A percentile compares a stretch with the other conserved stretches of the same genome.
Conservation (phyloP, 768 basidiomycete species). For the Pleurotus giganteus region DNA sequence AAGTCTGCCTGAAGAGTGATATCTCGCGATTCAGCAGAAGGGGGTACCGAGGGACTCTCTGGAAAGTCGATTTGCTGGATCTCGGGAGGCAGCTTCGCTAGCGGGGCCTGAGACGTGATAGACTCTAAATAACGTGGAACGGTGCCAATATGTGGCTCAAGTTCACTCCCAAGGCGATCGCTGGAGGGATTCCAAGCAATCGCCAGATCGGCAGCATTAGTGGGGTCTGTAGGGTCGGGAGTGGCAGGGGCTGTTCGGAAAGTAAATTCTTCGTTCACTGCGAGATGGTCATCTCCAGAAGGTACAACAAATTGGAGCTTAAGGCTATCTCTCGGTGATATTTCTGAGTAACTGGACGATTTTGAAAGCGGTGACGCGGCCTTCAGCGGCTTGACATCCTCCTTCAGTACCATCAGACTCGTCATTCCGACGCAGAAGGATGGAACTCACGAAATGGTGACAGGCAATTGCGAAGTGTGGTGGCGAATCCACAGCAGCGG, state of each 20-base stretch:
- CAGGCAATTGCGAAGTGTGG: too few relatives aligned
- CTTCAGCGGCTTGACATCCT: too few relatives aligned
- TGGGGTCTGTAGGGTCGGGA: background rate
- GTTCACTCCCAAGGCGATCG: background rate
- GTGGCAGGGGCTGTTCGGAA: background rate
- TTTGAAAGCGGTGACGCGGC: background rate
- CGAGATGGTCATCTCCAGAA: background rate
- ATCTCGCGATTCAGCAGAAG: background rate
- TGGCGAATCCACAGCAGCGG: too few relatives aligned
- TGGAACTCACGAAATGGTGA: too few relatives aligned
- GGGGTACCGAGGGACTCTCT: background rate
- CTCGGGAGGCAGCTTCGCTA: background rate
- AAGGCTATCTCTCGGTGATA: background rate
- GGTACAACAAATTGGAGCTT: background rate
- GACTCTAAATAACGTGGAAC: background rate
- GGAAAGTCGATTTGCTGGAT: background rate
- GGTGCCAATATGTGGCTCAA: background rate
- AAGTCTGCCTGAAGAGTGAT: background rate
- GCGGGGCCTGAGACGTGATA: background rate
- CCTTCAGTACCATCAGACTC: too few relatives aligned
- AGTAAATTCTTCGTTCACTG: background rate
- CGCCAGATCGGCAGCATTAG: background rate
- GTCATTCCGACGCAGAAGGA: too few relatives aligned
- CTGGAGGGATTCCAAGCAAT: background rate
- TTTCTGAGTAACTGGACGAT: background rate